These are phyloP conservation scores for Nannizzia gypsea DNA, from an alignment of 2,329 filamentous ascomycete species.

Conservation along the genomic window DNA sequence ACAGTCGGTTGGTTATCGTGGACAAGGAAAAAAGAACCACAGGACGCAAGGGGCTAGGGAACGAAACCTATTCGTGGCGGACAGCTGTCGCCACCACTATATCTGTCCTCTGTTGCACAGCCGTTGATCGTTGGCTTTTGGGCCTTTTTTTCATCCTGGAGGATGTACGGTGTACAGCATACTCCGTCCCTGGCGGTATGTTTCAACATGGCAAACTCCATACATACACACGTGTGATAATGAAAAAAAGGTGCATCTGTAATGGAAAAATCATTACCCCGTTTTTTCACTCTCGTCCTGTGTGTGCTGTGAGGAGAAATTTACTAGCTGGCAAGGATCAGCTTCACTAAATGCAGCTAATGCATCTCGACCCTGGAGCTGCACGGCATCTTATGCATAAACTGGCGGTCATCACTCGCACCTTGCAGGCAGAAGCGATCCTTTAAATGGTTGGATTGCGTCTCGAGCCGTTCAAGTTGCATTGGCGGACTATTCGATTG, in stretches of 20 bases:
- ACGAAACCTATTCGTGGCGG: neutral
- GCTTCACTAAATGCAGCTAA: neutral
- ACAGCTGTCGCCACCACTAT: neutral
- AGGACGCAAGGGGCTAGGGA: neutral
- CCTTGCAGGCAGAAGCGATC: neutral
- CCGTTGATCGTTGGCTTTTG: neutral
- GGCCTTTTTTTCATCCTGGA: neutral
- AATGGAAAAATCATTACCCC: neutral
- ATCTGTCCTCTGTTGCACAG: neutral
- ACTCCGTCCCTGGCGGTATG: neutral
- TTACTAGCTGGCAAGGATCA: neutral
- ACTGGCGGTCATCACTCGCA: neutral
- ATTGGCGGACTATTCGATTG: neutral
- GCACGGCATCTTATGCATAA: constrained; percentile 1
- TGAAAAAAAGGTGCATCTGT: neutral
- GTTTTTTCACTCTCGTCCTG: neutral
- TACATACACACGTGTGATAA: neutral
- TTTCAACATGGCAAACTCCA: neutral
- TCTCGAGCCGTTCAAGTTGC: neutral
- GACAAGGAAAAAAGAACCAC: neutral
- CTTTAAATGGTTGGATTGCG: neutral
- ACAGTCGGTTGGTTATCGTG: neutral
- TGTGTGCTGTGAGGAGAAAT: neutral
- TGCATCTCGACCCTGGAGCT: neutral
- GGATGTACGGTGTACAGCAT: neutral